These are phyloP conservation scores for Cynanchum wilfordii DNA, from an alignment of 257 asterid genomes.

Conservation along the genomic window DNA sequence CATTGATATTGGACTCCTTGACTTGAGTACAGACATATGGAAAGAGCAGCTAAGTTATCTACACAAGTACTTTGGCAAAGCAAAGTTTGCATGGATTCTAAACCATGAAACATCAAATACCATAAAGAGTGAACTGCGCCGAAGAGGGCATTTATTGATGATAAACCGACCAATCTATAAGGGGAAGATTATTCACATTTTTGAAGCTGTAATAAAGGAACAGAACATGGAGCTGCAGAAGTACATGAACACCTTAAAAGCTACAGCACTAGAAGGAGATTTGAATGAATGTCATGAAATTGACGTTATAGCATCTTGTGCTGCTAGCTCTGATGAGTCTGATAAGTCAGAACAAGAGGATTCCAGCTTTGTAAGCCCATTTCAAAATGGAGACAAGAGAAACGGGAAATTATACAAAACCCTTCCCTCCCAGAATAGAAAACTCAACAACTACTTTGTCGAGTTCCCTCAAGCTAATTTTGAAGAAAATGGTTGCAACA, in stretches of 20 bases:
- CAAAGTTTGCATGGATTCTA: slow-evolving; percentile 73
- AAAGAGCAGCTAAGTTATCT: slow-evolving; percentile 72
- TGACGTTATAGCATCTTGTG: slow-evolving; percentile 43
- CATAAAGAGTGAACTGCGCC: slow-evolving; percentile 64
- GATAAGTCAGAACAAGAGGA: slow-evolving; percentile 47
- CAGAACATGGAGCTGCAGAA: slow-evolving; percentile 29
- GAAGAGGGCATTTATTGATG: slow-evolving; percentile 63
- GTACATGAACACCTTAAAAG: slow-evolving; percentile 16
- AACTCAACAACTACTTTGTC: slow-evolving; percentile 16
- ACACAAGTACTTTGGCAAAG: slow-evolving; percentile 42
- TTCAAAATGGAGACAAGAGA: slow-evolving; percentile 17
- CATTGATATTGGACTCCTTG: slow-evolving; percentile 68
- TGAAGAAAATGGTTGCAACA: slow-evolving; percentile 26
- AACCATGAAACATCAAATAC: slow-evolving; percentile 58
- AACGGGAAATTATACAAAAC: slow-evolving; percentile 16
- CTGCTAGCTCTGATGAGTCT: slow-evolving; percentile 58
- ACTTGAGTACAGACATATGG: slow-evolving; percentile 71
- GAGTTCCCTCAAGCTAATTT: slow-evolving; percentile 25
- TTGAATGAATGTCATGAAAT: slow-evolving; percentile 52
- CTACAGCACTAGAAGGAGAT: slow-evolving; percentile 31
- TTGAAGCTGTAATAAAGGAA: slow-evolving; percentile 51
- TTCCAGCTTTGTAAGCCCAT: slow-evolving; percentile 11
- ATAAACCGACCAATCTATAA: slow-evolving; percentile 71
- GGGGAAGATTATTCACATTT: slow-evolving; percentile 62
- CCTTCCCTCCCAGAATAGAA: slow-evolving; percentile 15